Base-by-base conservation (phyloP, 495 filamentous ascomycete genomes). In the Symbiotaphrina buchneri region DNA sequence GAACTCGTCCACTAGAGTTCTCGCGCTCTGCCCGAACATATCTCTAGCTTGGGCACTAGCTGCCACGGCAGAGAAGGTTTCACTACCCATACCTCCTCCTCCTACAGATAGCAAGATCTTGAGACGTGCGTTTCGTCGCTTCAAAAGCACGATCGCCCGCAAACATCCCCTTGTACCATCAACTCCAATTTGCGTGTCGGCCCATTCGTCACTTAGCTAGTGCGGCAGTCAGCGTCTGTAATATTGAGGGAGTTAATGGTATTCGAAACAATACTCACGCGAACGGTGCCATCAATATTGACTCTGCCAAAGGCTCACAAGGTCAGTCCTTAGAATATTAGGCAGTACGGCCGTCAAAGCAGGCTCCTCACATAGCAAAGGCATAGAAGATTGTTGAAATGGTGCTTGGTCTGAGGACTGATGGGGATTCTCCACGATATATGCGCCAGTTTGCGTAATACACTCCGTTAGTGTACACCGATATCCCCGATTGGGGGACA, bases 361-460 rank as follows among this genome's bases (percentile, higher is more conserved):
- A n/a, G n/a, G n/a, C n/a, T n/a, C n/a, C 49, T 41, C 52, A 70
- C 68, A 62, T 62, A 41, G 79, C 80, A 64, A 83, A 91, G 30
- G 82, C 78, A 48, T 93, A 93, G 45, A 85, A 90, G 23, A 90
- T 66, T 43, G 85, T 77, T 32, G 78, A 72, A 24, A 76, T 55
- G 35, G 64, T 58, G 19, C 59, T 63, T 42, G 72, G 61, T 47
- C 79, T 73, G 36, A 93, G 51, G 10, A 69, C 69, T 0, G 74
- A 80, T 1, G 83, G 83, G 14, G 79, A 69, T 38, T 80, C 70
- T 42, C 75, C 66, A 33, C 61, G 60, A 47, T 87, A 85, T 20
- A 85, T 65, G 28, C 71, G 59, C 63, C 73, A 79, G 47, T 87
- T 91, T 3, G 82, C 80, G 56, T 83, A 91, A 50, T 87, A 90